Conservation (phyloP, 2,329 filamentous ascomycete species). For the Pseudogymnoascus destructans region DNA sequence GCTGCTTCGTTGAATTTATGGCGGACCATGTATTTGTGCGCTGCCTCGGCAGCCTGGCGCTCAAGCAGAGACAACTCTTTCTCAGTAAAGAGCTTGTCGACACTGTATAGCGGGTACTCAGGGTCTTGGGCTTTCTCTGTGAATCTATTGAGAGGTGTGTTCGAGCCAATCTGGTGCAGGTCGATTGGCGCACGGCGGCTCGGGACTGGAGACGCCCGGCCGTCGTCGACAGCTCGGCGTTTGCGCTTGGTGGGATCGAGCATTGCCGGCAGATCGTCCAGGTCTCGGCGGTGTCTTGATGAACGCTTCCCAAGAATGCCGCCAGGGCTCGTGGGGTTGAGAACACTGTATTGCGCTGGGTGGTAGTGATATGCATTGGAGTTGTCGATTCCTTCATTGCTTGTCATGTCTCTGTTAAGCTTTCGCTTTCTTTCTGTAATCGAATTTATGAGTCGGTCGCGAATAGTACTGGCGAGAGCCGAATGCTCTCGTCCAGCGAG, state of each 20-base stretch:
- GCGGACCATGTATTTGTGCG: constrained; percentile 47
- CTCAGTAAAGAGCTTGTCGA: constrained; percentile 59
- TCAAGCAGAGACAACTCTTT: constrained; percentile 55
- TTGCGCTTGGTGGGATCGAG: constrained; percentile 50
- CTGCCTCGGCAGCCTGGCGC: constrained; percentile 47
- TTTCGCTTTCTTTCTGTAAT: constrained; percentile 52
- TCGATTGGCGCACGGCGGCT: constrained; percentile 41
- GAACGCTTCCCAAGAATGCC: constrained; percentile 50
- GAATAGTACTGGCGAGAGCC: constrained; percentile 45
- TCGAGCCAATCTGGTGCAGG: constrained; percentile 32
- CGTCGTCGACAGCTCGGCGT: constrained; percentile 45
- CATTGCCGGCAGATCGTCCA: constrained; percentile 43
- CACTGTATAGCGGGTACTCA: constrained; percentile 45
- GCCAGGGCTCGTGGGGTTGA: constrained; percentile 50
- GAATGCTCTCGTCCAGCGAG: constrained; percentile 49
- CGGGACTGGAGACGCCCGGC: constrained; percentile 45
- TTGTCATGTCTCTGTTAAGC: constrained; percentile 52
- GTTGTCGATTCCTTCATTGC: constrained; percentile 49
- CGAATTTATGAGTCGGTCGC: constrained; percentile 54
- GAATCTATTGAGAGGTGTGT: constrained; percentile 46
- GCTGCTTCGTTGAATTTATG: constrained; percentile 28
- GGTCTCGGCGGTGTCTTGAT: constrained; percentile 45
- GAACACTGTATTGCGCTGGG: constrained; percentile 54
- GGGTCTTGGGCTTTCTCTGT: constrained; percentile 45
- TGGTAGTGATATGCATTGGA: constrained; percentile 52